phyloP scores from a whole-genome alignment of 495 filamentous ascomycete species.

The Rhizodiscina lignyota region DNA sequence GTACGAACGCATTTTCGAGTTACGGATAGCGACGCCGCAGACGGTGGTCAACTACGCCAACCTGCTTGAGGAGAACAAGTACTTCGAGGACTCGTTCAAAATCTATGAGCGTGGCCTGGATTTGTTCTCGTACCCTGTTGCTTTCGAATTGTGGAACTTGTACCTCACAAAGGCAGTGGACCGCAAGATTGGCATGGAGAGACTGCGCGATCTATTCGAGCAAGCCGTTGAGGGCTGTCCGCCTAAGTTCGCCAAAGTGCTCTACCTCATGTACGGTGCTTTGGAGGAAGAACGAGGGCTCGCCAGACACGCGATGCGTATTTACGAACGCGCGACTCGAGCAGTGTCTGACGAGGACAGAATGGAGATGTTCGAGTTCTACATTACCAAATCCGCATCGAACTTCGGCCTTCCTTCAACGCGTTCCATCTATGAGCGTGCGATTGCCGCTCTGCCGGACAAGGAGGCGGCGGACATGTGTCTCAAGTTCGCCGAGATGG shows the following conservation, averaged over 20 bases:
- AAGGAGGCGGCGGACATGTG: conserved; percentile 95
- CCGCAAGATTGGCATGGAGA: conserved; percentile 85
- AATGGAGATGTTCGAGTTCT: conserved; percentile 98
- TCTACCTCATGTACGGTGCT: conserved; percentile 97
- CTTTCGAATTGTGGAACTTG: conserved; percentile 97
- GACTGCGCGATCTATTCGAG: conserved; percentile 90
- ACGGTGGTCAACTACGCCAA: conserved; percentile 98
- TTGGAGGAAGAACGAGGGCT: conserved; percentile 93
- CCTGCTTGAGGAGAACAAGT: conserved; percentile 85
- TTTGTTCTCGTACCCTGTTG: conserved; percentile 92
- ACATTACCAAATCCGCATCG: conserved; percentile 96
- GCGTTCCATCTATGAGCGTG: conserved; percentile 91
- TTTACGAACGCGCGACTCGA: conserved; percentile 93
- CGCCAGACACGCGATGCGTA: conserved; percentile 95
- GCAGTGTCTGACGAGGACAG: conserved; percentile 91
- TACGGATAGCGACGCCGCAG: conserved; percentile 93
- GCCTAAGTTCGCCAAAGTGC: conserved; percentile 84
- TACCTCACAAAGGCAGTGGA: conserved; percentile 96
- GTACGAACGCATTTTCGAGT: conserved; percentile 95
- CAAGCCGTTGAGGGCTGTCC: conserved; percentile 91
- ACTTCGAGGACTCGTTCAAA: conserved; percentile 96
- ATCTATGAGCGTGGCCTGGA: conserved; percentile 93
- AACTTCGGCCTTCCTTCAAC: conserved; percentile 96
- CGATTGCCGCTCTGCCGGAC: conserved; percentile 82
- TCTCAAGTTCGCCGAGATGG: conserved; percentile 98